These are phyloP conservation scores for Pestalotiopsis sp. DNA, from an alignment of 2,329 filamentous ascomycete genomes.

Conservation along the genomic window DNA sequence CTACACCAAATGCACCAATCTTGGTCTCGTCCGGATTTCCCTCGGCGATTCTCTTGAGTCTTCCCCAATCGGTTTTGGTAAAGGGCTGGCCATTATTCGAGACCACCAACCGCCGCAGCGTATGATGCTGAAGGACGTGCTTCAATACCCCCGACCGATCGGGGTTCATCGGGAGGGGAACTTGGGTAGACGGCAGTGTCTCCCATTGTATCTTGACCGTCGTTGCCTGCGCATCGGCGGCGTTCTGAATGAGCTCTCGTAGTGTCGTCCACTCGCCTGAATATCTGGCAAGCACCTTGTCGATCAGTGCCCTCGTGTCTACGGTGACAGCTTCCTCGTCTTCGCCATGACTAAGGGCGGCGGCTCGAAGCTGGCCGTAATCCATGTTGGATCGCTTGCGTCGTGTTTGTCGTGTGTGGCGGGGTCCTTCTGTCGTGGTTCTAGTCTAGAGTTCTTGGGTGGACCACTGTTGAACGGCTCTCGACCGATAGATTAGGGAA, in stretches of 20 bases:
- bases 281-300: slow-evolving; percentile 95
- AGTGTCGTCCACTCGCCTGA: slow-evolving; percentile 92
- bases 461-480: too few relatives aligned
- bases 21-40: slow-evolving; percentile 99
- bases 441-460: background rate
- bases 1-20: slow-evolving; percentile 97
- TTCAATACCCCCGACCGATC: slow-evolving; percentile 75
- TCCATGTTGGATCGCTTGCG: slow-evolving; percentile 53
- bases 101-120: slow-evolving; percentile 82
- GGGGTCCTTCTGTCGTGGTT: background rate
- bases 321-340: slow-evolving; percentile 98
- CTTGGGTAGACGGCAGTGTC: slow-evolving; percentile 78
- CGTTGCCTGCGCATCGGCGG: slow-evolving; percentile 92
- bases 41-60: slow-evolving; percentile 96
- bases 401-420: background rate
- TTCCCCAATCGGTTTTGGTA: slow-evolving; percentile 86
- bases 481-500: too few relatives aligned
- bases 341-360: slow-evolving; percentile 81
- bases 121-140: slow-evolving; percentile 84
- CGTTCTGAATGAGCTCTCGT: slow-evolving; percentile 95
- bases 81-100: slow-evolving; percentile 92
- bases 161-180: slow-evolving; percentile 69
- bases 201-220: slow-evolving; percentile 92
- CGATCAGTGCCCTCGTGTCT: slow-evolving; percentile 93
- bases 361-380: slow-evolving; percentile 77